Conservation (phyloP, 495 filamentous ascomycete species). For the Extremus antarcticus region DNA sequence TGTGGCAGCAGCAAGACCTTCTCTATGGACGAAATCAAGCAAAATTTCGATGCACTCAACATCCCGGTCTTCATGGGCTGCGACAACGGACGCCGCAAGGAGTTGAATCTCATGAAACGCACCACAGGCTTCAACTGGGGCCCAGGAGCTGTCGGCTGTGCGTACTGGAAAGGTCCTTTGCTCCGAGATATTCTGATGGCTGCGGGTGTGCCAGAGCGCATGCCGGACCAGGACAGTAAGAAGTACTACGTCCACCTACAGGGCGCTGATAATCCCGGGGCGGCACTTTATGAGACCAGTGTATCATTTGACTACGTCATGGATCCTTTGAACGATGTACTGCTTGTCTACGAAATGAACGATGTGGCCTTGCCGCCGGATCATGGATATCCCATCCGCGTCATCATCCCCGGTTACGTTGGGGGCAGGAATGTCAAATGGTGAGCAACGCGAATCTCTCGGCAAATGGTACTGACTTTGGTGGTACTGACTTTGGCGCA, state of each 20-base stretch:
- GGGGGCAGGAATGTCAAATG: constrained; percentile 20
- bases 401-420: constrained; percentile 20
- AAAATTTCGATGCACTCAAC: constrained; percentile 15
- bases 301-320: constrained; percentile 18
- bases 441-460: too few species aligned
- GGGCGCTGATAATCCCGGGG: constrained; percentile 15
- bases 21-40: constrained; percentile 17
- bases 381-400: constrained; percentile 19
- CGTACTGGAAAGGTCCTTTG: constrained; percentile 20
- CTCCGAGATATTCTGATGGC: constrained; percentile 17
- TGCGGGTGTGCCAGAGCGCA: too few species aligned
- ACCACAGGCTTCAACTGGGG: constrained; percentile 22
- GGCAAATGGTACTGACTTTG: too few species aligned
- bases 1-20: constrained; percentile 1
- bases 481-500: too few species aligned
- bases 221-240: neutral
- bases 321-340: constrained; percentile 18
- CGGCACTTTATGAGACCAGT: constrained; percentile 19
- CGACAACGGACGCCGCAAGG: constrained; percentile 20
- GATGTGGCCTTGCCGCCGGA: constrained; percentile 18
- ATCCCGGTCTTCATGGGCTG: constrained; percentile 19
- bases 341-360: constrained; percentile 22
- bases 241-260: constrained; percentile 18
- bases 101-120: constrained; percentile 17
- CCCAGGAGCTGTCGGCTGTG: constrained; percentile 16